Evolutionary conservation across 2,329 filamentous ascomycete genomes (phyloP).

Genomic region (Coniosporium tulheliwenetii): DNA sequence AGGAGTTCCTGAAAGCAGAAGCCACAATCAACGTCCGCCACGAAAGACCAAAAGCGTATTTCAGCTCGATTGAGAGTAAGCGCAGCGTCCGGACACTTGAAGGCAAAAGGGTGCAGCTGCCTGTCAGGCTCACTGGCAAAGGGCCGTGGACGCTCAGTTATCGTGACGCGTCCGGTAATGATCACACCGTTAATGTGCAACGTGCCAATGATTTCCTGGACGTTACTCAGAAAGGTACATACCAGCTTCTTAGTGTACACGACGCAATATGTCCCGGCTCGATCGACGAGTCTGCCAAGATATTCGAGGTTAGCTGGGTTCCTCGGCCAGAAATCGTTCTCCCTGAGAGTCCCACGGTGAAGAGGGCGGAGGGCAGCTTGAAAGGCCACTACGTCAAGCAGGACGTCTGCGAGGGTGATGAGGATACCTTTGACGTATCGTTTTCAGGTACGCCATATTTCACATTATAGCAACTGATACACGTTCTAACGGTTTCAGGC

Average conservation of each 20-base stretch:
- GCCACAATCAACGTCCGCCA: slow-evolving; percentile 74
- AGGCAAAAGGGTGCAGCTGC: slow-evolving; percentile 56
- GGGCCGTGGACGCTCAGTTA: slow-evolving; percentile 72
- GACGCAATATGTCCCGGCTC: slow-evolving; percentile 72
- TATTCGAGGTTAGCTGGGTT: slow-evolving; percentile 75
- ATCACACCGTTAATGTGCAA: slow-evolving; percentile 24
- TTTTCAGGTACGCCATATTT: slow-evolving; percentile 46
- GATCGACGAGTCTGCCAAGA: slow-evolving; percentile 56
- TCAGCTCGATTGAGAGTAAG: slow-evolving; percentile 73
- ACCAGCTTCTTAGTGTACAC: slow-evolving; percentile 61
- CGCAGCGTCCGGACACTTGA: slow-evolving; percentile 62
- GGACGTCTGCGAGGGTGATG: slow-evolving; percentile 85
- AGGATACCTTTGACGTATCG: slow-evolving; percentile 71
- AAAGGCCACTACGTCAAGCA: slow-evolving; percentile 50
- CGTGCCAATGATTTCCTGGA: slow-evolving; percentile 54
- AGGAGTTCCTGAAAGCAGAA: slow-evolving; percentile 71
- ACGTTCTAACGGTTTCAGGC: slow-evolving; percentile 32
- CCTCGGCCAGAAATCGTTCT: slow-evolving; percentile 59
- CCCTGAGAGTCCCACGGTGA: slow-evolving; percentile 42
- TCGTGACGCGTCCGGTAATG: slow-evolving; percentile 25
- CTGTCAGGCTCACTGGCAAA: slow-evolving; percentile 72
- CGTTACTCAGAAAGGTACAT: slow-evolving; percentile 54
- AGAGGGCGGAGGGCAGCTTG: slow-evolving; percentile 21
- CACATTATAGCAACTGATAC: slow-evolving; percentile 1
- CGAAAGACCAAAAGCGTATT: slow-evolving; percentile 73